Evolutionary conservation across 768 basidiomycete species (phyloP).

Genomic region (Termitomyces sp.): DNA sequence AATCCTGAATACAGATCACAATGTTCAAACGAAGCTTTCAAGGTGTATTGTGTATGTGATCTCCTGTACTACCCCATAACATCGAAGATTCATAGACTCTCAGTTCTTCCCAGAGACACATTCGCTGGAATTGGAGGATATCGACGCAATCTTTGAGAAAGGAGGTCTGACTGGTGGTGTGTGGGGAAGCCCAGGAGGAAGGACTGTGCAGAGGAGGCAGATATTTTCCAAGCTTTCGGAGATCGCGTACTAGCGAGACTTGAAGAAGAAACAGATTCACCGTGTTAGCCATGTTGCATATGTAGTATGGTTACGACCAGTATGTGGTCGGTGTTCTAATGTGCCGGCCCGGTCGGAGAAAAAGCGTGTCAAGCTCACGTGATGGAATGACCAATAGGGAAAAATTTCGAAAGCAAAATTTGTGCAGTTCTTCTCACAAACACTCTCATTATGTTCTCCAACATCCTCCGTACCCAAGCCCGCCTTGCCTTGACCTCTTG

Average conservation of each 20-base stretch:
- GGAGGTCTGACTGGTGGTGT: slow-evolving; percentile 37
- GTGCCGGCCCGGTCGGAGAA: not conserved
- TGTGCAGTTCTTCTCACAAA: not conserved
- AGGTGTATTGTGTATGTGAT: slow-evolving; percentile 12
- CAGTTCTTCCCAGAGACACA: slow-evolving; percentile 30
- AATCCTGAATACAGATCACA: not conserved
- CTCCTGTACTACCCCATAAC: not conserved
- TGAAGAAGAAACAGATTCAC: no score
- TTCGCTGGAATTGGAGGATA: slow-evolving; percentile 32
- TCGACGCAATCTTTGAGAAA: slow-evolving; percentile 34
- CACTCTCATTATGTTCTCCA: slow-evolving; percentile 28
- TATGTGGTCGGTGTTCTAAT: no score
- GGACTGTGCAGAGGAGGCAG: slow-evolving; percentile 20
- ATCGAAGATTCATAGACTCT: not conserved
- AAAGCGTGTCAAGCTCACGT: not conserved
- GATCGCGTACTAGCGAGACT: not conserved
- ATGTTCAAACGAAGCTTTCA: not conserved
- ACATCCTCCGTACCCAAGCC: slow-evolving; percentile 29
- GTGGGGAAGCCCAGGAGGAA: slow-evolving; percentile 27
- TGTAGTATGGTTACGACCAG: no score
- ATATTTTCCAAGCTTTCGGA: not conserved
- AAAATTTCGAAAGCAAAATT: not conserved
- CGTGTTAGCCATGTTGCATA: no score
- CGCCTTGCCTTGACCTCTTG: slow-evolving; percentile 24
- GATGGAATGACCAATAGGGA: not conserved